phyloP scores from a whole-genome alignment of 208 protist genomes.

The Blechomonas ayalai region DNA sequence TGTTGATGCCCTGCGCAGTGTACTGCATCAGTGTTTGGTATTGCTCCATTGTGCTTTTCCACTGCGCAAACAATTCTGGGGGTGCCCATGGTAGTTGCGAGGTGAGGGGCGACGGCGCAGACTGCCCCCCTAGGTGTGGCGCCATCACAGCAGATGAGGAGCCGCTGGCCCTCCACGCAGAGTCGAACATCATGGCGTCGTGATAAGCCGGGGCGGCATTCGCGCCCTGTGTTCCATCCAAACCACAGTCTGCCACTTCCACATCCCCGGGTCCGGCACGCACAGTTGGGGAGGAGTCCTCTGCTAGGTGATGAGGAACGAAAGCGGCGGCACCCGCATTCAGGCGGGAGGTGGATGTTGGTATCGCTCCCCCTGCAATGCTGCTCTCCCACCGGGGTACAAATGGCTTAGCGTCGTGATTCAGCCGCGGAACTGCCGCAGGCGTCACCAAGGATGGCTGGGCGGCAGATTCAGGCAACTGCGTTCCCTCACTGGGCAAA shows the following conservation, averaged over 20 bases:
- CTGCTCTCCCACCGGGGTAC: slow-evolving; percentile 5
- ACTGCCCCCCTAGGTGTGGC: too few species aligned
- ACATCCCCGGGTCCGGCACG: not conserved
- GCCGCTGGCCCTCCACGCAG: not conserved
- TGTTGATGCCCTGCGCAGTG: too few species aligned
- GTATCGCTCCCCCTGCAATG: not conserved
- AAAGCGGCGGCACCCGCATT: slow-evolving; percentile 9
- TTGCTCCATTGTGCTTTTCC: slow-evolving; percentile 24
- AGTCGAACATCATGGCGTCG: not conserved
- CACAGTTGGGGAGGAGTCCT: not conserved
- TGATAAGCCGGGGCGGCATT: slow-evolving; percentile 5
- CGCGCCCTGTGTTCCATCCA: not conserved
- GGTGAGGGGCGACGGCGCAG: too few species aligned
- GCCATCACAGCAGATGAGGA: slow-evolving; percentile 1
- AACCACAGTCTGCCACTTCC: not conserved
- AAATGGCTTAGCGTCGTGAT: slow-evolving; percentile 30
- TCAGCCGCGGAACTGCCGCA: slow-evolving; percentile 3
- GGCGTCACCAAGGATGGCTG: not conserved
- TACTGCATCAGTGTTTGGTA: too few species aligned
- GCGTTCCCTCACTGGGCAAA: not conserved
- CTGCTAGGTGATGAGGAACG: slow-evolving; percentile 1
- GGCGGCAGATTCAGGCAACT: not conserved
- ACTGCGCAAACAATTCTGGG: slow-evolving; percentile 28
- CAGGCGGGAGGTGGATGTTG: not conserved
- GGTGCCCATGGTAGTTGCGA: slow-evolving; percentile 32